Conservation (phyloP, 352 stramenopile species). For the Globisporangium paddicum region DNA sequence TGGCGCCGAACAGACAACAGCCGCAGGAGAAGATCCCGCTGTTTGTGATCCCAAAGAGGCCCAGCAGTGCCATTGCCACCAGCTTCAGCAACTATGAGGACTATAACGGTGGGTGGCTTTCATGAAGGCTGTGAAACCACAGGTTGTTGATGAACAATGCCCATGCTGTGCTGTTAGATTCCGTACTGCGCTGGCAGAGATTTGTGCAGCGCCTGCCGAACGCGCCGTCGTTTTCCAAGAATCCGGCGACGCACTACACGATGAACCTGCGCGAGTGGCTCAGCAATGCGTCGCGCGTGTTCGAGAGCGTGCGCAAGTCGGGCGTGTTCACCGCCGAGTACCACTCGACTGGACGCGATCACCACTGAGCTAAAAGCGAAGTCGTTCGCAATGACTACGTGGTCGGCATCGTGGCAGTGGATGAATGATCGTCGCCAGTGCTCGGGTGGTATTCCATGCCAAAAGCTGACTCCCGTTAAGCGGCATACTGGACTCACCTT, state of each 20-base stretch:
- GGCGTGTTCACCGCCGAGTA: conserved; percentile 49
- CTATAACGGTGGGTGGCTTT: conserved; percentile 33
- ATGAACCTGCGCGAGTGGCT: conserved; percentile 77
- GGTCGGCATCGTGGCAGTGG: too few species aligned
- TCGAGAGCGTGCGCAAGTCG: conserved; percentile 66
- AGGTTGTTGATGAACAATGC: background rate
- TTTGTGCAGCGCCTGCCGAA: conserved; percentile 17
- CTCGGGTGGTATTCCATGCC: too few species aligned
- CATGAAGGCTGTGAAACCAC: conserved; percentile 9
- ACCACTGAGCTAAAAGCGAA: conserved; percentile 21
- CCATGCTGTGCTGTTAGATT: background rate
- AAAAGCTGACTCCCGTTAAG: too few species aligned
- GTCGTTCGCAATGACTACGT: background rate
- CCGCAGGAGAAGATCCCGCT: conserved; percentile 9
- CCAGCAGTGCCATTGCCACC: background rate
- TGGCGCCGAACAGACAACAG: conserved; percentile 5
- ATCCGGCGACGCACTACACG: conserved; percentile 1
- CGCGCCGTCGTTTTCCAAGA: conserved; percentile 17
- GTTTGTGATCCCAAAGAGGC: conserved; percentile 9
- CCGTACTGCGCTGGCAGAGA: conserved; percentile 8
- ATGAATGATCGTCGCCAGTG: too few species aligned
- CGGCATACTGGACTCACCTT: too few species aligned
- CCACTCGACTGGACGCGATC: conserved; percentile 24
- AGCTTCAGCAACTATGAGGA: conserved; percentile 18
- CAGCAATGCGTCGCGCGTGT: conserved; percentile 61